These are phyloP conservation scores for Dioscorea dumetorum DNA, from an alignment of 106 monocot species.

Conservation along the genomic window DNA sequence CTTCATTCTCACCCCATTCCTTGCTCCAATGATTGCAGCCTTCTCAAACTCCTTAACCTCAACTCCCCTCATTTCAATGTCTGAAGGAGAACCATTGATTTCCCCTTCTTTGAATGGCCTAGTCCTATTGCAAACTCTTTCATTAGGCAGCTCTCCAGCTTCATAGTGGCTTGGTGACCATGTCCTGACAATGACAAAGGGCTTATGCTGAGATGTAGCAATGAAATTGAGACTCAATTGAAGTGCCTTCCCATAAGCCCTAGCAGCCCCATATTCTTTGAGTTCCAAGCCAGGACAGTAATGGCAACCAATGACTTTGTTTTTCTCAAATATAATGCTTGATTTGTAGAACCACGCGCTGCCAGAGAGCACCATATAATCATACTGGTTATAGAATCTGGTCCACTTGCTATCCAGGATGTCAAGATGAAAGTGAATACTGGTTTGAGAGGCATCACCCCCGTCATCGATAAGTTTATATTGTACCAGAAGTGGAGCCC, in stretches of 20 bases:
- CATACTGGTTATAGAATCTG: constrained; percentile 16
- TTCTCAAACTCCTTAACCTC: constrained; percentile 38
- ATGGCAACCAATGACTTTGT: constrained; percentile 34
- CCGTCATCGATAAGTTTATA: constrained; percentile 25
- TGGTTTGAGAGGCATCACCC: constrained; percentile 6
- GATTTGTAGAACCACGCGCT: constrained; percentile 40
- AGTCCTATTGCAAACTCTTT: constrained; percentile 51
- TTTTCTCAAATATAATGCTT: constrained; percentile 24
- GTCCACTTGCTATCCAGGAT: constrained; percentile 36
- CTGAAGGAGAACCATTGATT: constrained; percentile 20
- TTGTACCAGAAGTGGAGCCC: constrained; percentile 46
- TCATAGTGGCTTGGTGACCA: constrained; percentile 70
- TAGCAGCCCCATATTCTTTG: constrained; percentile 28
- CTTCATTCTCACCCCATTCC: constrained; percentile 2
- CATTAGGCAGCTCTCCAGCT: constrained; percentile 53
- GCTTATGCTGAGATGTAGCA: constrained; percentile 27
- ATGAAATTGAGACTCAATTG: constrained; percentile 20
- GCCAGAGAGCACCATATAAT: constrained; percentile 38
- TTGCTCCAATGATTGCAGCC: neutral
- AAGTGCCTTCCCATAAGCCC: constrained; percentile 32
- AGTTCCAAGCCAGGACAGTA: constrained; percentile 22
- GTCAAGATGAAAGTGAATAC: constrained; percentile 30
- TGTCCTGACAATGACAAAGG: constrained; percentile 45
- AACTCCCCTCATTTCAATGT: constrained; percentile 30
- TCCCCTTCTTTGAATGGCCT: constrained; percentile 38